Evolutionary conservation across 225 moss, liverwort and hornwort species (phyloP).

Genomic region (Anthoceros angustus): DNA sequence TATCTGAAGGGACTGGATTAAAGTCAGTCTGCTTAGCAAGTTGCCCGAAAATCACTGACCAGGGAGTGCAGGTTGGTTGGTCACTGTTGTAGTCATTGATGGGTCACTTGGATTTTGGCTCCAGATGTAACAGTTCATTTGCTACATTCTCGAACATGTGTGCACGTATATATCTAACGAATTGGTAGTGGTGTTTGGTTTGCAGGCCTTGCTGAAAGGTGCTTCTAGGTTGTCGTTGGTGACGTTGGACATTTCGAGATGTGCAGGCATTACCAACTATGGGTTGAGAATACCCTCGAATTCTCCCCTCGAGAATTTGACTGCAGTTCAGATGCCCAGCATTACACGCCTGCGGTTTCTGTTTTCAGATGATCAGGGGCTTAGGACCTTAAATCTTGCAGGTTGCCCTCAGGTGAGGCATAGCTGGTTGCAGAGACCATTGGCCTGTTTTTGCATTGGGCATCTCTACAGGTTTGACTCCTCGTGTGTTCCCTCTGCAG

Average conservation of each 20-base stretch:
- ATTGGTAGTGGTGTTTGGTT: not conserved
- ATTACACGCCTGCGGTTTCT: conserved; percentile 60
- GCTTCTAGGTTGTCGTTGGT: conserved; percentile 58
- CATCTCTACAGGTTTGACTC: not conserved
- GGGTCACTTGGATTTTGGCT: too few relatives aligned
- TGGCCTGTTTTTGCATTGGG: not conserved
- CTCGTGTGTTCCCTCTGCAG: conserved; percentile 10
- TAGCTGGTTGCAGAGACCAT: not conserved
- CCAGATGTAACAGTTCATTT: too few relatives aligned
- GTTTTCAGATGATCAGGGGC: conserved; percentile 48
- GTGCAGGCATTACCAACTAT: conserved; percentile 58
- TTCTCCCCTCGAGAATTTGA: conserved; percentile 60
- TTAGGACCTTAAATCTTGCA: conserved; percentile 79
- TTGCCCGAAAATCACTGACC: conserved; percentile 69
- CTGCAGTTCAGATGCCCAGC: conserved; percentile 75
- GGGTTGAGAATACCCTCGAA: conserved; percentile 63
- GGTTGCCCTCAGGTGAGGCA: conserved; percentile 62
- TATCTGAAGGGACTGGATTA: conserved; percentile 31
- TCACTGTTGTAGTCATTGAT: not conserved
- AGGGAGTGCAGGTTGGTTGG: conserved; percentile 63
- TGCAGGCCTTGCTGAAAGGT: conserved; percentile 89
- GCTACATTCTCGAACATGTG: too few relatives aligned
- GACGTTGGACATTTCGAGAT: conserved; percentile 85
- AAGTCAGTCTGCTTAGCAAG: conserved; percentile 61
- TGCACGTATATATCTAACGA: not conserved